These are phyloP conservation scores for Salix exigua DNA, from an alignment of 345 rosid genomes.

Conservation along the genomic window DNA sequence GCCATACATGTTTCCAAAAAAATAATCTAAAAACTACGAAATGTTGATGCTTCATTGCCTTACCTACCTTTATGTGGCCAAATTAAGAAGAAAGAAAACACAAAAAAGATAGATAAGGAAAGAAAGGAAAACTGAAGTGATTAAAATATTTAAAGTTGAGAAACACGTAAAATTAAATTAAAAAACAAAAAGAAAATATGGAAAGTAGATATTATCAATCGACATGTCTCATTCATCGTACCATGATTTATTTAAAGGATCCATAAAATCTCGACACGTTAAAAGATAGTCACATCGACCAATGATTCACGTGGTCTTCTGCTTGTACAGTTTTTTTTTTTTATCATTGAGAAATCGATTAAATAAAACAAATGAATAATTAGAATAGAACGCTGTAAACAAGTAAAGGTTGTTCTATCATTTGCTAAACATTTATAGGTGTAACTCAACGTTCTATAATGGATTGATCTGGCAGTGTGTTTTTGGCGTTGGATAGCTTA, in stretches of 20 bases:
- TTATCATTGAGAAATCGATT: too few relatives aligned
- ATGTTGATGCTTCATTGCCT: not conserved
- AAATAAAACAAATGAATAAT: too few relatives aligned
- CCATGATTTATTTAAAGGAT: slow-evolving; percentile 12
- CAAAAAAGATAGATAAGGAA: not conserved
- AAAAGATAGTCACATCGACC: not conserved
- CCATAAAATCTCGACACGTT: not conserved
- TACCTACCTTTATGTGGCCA: slow-evolving; percentile 7
- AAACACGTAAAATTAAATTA: not conserved
- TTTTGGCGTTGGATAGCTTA: too few relatives aligned
- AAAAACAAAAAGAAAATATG: not conserved
- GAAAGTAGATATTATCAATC: not conserved
- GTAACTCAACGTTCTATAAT: too few relatives aligned
- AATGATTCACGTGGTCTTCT: slow-evolving; percentile 16
- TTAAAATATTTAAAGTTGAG: not conserved
- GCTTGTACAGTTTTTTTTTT: not conserved
- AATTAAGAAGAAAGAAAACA: not conserved
- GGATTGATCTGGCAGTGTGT: too few relatives aligned
- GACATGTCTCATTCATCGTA: slow-evolving; percentile 26
- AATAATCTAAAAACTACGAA: not conserved
- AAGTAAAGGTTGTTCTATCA: too few relatives aligned
- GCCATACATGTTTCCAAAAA: not conserved
- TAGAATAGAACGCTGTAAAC: too few relatives aligned
- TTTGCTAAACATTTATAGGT: too few relatives aligned
- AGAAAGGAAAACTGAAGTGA: too few relatives aligned